Conservation (phyloP, 495 filamentous ascomycete species). For the Aspergillus biplanus region DNA sequence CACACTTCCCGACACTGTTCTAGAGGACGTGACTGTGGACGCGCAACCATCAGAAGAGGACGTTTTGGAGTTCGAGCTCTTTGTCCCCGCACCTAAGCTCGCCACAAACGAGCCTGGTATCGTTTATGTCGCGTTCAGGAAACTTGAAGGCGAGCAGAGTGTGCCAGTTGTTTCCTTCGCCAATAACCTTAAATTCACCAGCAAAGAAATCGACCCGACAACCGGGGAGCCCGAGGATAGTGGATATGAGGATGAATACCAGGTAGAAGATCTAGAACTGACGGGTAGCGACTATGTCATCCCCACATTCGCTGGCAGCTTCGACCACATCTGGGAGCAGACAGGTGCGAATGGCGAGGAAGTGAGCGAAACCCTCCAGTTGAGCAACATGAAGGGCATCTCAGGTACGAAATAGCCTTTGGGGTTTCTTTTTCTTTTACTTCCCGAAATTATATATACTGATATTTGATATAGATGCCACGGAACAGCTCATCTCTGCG, state of each 20-base stretch:
- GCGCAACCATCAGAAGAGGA: slow-evolving; percentile 86
- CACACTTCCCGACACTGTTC: slow-evolving; percentile 84
- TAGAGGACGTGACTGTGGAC: slow-evolving; percentile 88
- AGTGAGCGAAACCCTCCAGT: slow-evolving; percentile 86
- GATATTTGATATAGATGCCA: slow-evolving; percentile 71
- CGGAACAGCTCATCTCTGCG: slow-evolving; percentile 82
- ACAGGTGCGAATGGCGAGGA: slow-evolving; percentile 86
- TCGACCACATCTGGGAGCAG: slow-evolving; percentile 97
- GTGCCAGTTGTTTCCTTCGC: slow-evolving; percentile 81
- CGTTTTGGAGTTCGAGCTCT: slow-evolving; percentile 82
- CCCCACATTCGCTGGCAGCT: slow-evolving; percentile 90
- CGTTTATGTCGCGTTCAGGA: slow-evolving; percentile 94
- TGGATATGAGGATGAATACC: slow-evolving; percentile 97
- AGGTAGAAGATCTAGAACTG: slow-evolving; percentile 93
- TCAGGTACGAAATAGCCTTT: slow-evolving; percentile 62
- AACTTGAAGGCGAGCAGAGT: slow-evolving; percentile 66
- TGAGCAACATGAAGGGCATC: slow-evolving; percentile 89
- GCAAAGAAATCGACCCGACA: slow-evolving; percentile 96
- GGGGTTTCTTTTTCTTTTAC: background rate
- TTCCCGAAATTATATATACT: slow-evolving; percentile 28
- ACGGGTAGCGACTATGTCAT: slow-evolving; percentile 91
- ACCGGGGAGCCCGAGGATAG: slow-evolving; percentile 88
- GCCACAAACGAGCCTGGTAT: slow-evolving; percentile 82
- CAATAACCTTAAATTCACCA: slow-evolving; percentile 94
- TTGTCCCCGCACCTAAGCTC: slow-evolving; percentile 83